Evolutionary conservation across 2,329 filamentous ascomycete genomes (phyloP), one percentile per base, ranked within the genome.

Genomic region (Aspergillus ustus): DNA sequence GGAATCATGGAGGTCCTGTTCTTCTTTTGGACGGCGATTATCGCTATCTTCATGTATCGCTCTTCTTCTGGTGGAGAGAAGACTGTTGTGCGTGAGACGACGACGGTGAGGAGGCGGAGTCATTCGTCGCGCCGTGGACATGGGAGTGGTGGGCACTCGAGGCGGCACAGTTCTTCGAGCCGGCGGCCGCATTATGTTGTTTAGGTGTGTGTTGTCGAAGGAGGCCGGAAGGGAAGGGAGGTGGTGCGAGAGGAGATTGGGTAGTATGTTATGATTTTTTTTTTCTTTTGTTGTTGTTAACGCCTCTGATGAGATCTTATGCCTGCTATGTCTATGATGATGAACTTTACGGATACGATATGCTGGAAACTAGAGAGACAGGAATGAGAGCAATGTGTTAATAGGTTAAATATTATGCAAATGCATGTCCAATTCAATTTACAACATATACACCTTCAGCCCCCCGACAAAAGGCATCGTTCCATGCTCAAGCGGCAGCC

Each of bases 1-100:
- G 92, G 87, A 52, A 97, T 98, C 76, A 96, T 97, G 84, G 91
- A 95, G 76, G 82, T 83, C 67, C 81, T 95, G 66, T 89, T 93
- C 74, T 97, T 96, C 80, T 89, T 90, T 75, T 81, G 90, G 72
- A 95, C 92, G 3, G 85, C 87, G 55, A 78, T 94, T 29, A 81
- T 95, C 48, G 92, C 93, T 17, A 66, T 81, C 50, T 78, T 80
- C 56, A 70, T 82, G 59, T 77, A 80, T 59, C 65, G 71, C 37
- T 62, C 72, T 28, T 70, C 31, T 2, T 37, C 37, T 9, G 28
- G 28, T 43, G 8, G 5, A 15, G 54, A 57, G n/a, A 20, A 34
- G 15, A 28, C 73, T 5, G 70, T 73, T 17, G 71, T 76, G 11
- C 79, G 77, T 68, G 78, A 81, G 71, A 77, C 73, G 2, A 69